Evolutionary conservation across 371 early-diverging fungal genomes (phyloP), one percentile per base, ranked within the genome.

Genomic region (Mortierella sp.): DNA sequence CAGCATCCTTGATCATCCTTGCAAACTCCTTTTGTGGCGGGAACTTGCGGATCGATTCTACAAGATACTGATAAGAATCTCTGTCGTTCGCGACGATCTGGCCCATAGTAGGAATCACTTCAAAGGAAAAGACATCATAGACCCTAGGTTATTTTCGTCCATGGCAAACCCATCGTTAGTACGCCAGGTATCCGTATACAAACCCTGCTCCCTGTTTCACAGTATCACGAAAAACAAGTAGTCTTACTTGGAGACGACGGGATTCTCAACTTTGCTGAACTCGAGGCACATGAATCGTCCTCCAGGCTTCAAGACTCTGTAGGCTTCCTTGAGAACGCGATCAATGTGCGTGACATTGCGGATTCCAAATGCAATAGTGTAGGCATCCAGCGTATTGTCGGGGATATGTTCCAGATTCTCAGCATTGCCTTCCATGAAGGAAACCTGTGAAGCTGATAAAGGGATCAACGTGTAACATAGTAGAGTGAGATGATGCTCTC

Each of bases 311-410:
- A 98, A 83, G 3, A 97, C 97, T 37, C 98, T 88, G 81, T 94
- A 89, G 3, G 98, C 98, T 80, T 98, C 95, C 60, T 79, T 78
- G 43, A 98, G 81, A 1, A 95, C 98, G 8, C 79, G 81, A 67
- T 96, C 96, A n/a, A 96, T 83, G 67, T 96, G 92, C 1, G 98
- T 97, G 81, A 95, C 95, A 82, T 98, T 98, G 57, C 97, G 91
- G 64, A 98, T 98, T 48, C 98, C 98, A 81, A 97, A 97, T 12
- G 97, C 96, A 63, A 96, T 96, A 8, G 95, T 95, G 78, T 96
- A 98, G 0, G 91, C 94, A 74, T 98, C 98, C 41, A 94, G 86
- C 1, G 93, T 89, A 57, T 88, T 86, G 70, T 90, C 89, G 17
- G 90, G 86, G 41, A 98, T 87, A 19, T 83, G 82, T 4, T 78